phyloP scores from a whole-genome alignment of 371 early-diverging fungal species.

The Apophysomyces sp. region DNA sequence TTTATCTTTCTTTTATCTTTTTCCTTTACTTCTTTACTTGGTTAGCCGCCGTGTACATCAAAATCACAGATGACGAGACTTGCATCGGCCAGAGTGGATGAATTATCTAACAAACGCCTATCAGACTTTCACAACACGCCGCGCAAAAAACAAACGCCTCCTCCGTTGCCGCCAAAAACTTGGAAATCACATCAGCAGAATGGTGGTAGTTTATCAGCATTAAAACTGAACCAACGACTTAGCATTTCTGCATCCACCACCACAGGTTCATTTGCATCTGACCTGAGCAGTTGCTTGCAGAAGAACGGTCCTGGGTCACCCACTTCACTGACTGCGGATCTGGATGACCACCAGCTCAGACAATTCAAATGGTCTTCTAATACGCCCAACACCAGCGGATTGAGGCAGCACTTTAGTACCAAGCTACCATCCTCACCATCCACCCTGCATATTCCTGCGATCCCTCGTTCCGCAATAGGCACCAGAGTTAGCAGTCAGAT shows the following conservation, averaged over 20 bases:
- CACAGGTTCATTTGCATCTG: neutral
- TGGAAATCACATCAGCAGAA: neutral
- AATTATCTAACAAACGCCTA: neutral
- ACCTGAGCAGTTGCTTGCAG: neutral
- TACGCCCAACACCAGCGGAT: neutral
- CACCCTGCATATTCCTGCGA: neutral
- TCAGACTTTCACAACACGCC: neutral
- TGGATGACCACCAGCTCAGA: neutral
- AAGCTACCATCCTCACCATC: neutral
- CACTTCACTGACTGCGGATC: neutral
- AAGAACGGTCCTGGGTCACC: neutral
- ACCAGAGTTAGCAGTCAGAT: neutral
- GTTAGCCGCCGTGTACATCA: neutral
- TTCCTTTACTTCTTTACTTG: neutral
- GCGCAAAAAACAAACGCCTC: neutral
- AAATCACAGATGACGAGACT: neutral
- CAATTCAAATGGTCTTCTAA: too few species aligned
- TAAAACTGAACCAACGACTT: too few species aligned
- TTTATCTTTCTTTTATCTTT: neutral
- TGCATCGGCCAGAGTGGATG: neutral
- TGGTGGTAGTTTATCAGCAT: neutral
- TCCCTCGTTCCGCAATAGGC: neutral
- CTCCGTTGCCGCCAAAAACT: neutral
- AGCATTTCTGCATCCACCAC: too few species aligned
- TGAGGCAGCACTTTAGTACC: neutral